Conservation (phyloP, 352 stramenopile genomes). For the Phytophthora tubulina region DNA sequence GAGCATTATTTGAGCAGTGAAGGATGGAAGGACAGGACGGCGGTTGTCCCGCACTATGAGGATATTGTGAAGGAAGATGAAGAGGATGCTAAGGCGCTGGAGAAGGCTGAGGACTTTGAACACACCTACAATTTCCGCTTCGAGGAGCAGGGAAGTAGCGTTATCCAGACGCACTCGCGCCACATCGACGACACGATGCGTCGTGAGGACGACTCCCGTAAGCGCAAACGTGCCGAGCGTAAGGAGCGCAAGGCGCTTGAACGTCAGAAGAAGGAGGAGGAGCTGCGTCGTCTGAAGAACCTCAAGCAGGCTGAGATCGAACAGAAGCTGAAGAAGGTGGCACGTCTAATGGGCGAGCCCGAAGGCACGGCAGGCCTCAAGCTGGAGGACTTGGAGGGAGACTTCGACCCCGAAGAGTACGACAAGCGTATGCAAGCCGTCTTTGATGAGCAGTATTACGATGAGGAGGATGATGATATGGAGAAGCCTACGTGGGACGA, state of each 20-base stretch:
- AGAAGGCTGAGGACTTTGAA: conserved; percentile 98
- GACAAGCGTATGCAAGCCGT: conserved; percentile 96
- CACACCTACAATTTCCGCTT: conserved; percentile 99
- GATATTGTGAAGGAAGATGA: conserved; percentile 91
- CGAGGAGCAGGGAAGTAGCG: conserved; percentile 94
- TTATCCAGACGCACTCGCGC: conserved; percentile 89
- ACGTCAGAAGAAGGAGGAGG: conserved; percentile 97
- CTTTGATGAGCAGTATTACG: conserved; percentile 99
- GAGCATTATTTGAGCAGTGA: conserved; percentile 82
- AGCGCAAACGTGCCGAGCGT: conserved; percentile 94
- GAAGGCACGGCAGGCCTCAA: conserved; percentile 58
- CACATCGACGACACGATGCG: conserved; percentile 92
- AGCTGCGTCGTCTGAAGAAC: conserved; percentile 98
- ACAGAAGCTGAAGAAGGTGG: conserved; percentile 94
- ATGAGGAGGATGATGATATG: conserved; percentile 77
- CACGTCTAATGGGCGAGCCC: conserved; percentile 77
- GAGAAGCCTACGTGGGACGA: conserved; percentile 86
- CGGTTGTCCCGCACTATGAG: conserved; percentile 73
- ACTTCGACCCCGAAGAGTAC: conserved; percentile 98
- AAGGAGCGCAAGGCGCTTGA: conserved; percentile 96
- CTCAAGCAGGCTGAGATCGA: conserved; percentile 97
- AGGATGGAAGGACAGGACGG: conserved; percentile 87
- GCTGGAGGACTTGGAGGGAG: conserved; percentile 90
- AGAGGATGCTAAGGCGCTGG: conserved; percentile 92
- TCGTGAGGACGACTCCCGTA: conserved; percentile 96